Evolutionary conservation across 1,284 basidiomycete genomes (phyloP).

Genomic region (Testicularia cyperi): DNA sequence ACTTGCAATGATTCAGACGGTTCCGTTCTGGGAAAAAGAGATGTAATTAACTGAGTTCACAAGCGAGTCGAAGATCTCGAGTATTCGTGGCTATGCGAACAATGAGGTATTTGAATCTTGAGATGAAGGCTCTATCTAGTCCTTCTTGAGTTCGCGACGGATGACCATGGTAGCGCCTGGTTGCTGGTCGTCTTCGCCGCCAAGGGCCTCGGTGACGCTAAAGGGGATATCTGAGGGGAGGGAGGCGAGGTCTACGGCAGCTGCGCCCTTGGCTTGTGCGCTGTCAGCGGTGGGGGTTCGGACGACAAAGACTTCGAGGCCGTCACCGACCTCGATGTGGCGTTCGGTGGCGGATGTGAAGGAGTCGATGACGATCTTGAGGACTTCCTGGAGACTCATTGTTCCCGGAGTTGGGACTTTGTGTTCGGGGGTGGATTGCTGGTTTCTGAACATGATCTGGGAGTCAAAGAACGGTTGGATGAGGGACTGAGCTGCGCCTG

Average conservation of each 20-base stretch:
- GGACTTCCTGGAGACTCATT: constrained; percentile 45
- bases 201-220: constrained; percentile 51
- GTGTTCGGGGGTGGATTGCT: constrained; percentile 42
- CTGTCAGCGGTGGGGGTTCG: constrained; percentile 11
- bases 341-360: constrained; percentile 58
- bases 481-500: constrained; percentile 56
- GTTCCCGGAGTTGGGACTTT: constrained; percentile 51
- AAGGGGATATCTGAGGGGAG: constrained; percentile 25
- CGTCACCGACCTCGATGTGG: constrained; percentile 59
- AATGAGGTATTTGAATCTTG: not conserved
- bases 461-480: constrained; percentile 59
- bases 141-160: constrained; percentile 57
- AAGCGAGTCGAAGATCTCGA: too few species aligned
- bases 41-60: too few species aligned
- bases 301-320: constrained; percentile 58
- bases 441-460: constrained; percentile 60
- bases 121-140: constrained; percentile 17
- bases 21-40: too few species aligned
- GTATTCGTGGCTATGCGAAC: too few species aligned
- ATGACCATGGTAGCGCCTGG: constrained; percentile 55
- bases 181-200: constrained; percentile 55
- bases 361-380: constrained; percentile 55
- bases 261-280: constrained; percentile 11
- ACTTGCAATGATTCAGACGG: too few species aligned
- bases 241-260: constrained; percentile 33